Conservation (phyloP, 2,329 filamentous ascomycete species). For the Verticillium nubilum region DNA sequence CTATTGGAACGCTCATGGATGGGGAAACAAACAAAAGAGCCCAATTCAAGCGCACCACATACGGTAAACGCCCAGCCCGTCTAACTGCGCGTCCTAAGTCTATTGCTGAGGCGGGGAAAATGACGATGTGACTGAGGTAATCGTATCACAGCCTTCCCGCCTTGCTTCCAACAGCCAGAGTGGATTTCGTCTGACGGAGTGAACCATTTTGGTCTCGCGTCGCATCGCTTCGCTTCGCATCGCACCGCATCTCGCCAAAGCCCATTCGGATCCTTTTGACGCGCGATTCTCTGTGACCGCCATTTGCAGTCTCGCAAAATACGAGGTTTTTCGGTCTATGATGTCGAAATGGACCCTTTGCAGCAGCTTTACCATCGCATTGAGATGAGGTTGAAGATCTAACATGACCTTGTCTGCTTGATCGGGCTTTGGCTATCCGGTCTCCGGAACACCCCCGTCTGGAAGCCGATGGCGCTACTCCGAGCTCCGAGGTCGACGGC, state of each 20-base stretch:
- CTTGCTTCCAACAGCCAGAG: neutral
- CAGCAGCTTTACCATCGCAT: neutral
- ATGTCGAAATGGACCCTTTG: neutral
- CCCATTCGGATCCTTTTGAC: neutral
- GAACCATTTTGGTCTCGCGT: neutral
- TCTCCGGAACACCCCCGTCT: neutral
- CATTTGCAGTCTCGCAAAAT: neutral
- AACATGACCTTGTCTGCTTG: neutral
- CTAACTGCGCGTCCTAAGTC: neutral
- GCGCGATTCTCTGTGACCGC: neutral
- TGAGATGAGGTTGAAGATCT: neutral
- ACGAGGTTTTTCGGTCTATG: neutral
- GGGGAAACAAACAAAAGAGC: neutral
- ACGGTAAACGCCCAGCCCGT: neutral
- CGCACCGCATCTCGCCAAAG: neutral
- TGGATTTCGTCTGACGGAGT: conserved; percentile 10
- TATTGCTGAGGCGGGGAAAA: neutral
- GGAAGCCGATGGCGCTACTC: neutral
- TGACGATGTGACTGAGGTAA: neutral
- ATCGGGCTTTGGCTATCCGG: neutral
- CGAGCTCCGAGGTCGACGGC: too few species aligned
- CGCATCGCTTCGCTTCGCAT: neutral
- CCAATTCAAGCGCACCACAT: neutral
- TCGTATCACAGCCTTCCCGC: neutral
- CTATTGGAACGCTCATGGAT: neutral